A percentile compares a stretch with the other conserved stretches of the same genome.
Conservation (phyloP, 2,329 filamentous ascomycete species). For the Thermothelomyces thermophilus region DNA sequence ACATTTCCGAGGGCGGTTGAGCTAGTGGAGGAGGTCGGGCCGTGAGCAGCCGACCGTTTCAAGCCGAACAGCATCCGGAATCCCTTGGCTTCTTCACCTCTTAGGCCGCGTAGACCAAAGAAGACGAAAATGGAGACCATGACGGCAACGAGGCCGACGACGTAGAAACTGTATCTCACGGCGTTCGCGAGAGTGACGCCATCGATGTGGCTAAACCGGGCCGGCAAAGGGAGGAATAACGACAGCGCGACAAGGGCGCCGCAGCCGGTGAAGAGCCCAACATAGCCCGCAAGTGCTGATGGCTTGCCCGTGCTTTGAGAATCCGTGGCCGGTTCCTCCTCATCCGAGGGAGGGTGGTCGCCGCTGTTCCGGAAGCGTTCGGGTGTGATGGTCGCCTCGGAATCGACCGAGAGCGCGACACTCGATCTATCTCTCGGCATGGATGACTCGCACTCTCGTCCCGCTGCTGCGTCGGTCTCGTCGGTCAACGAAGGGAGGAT, state of each 20-base stretch:
- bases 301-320: constrained; percentile 38
- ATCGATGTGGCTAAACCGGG: constrained; percentile 63
- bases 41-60: constrained; percentile 25
- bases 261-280: constrained; percentile 87
- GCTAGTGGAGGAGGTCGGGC: constrained; percentile 9
- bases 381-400: constrained; percentile 69
- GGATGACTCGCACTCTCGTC: constrained; percentile 30
- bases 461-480: constrained; percentile 33
- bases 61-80: constrained; percentile 52
- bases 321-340: constrained; percentile 13
- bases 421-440: constrained; percentile 46
- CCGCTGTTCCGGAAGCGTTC: constrained; percentile 40
- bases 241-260: constrained; percentile 79
- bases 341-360: background rate
- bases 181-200: constrained; percentile 69
- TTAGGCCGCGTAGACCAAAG: constrained; percentile 62
- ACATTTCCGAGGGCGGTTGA: constrained; percentile 14
- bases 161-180: constrained; percentile 79
- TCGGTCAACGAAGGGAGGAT: constrained; percentile 69
- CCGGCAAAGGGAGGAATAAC: constrained; percentile 81
- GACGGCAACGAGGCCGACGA: constrained; percentile 69
- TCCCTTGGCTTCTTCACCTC: constrained; percentile 72
- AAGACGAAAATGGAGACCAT: constrained; percentile 68
- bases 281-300: constrained; percentile 70
- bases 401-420: constrained; percentile 61